These are phyloP conservation scores for Escallonia herrerae DNA, from an alignment of 129 eudicot genomes.

Conservation along the genomic window DNA sequence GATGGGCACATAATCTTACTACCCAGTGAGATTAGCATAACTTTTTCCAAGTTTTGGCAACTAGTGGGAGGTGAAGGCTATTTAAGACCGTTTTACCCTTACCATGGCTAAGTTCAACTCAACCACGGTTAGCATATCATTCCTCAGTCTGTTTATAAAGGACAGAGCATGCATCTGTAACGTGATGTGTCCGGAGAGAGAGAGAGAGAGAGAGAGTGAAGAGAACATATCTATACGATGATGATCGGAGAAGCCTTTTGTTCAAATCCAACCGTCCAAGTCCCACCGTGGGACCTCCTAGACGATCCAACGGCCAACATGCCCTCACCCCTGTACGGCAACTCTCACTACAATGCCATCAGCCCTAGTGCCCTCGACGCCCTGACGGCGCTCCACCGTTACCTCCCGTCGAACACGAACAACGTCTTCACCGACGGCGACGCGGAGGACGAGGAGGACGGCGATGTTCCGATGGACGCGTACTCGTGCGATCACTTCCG, in stretches of 20 bases:
- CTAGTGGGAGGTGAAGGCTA: neutral
- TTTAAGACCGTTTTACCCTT: neutral
- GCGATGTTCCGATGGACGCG: constrained; percentile 48
- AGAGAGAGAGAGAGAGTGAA: constrained; percentile 4
- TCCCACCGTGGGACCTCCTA: constrained; percentile 43
- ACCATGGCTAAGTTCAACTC: constrained; percentile 6
- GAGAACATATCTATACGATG: constrained; percentile 19
- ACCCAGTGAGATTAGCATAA: neutral
- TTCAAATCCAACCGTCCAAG: constrained; percentile 57
- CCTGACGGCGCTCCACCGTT: constrained; percentile 37
- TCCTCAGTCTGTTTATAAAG: constrained; percentile 14
- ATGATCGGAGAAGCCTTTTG: constrained; percentile 39
- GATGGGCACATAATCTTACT: too few relatives aligned
- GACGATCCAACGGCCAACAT: constrained; percentile 40
- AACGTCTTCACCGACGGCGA: constrained; percentile 9
- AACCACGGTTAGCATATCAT: constrained; percentile 1
- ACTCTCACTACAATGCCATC: constrained; percentile 7
- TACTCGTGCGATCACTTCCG: constrained; percentile 73
- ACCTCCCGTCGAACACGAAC: constrained; percentile 33
- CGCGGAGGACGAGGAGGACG: constrained; percentile 22
- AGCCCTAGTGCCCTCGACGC: constrained; percentile 18
- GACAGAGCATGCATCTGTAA: too few relatives aligned
- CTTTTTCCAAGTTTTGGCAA: neutral
- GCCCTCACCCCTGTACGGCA: constrained; percentile 19
- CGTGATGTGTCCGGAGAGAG: neutral